Percentiles rank a stretch among this genome's conserved stretches.
Evolutionary conservation across 1,284 basidiomycete species (phyloP).

Genomic region (Ceratobasidium sp.): DNA sequence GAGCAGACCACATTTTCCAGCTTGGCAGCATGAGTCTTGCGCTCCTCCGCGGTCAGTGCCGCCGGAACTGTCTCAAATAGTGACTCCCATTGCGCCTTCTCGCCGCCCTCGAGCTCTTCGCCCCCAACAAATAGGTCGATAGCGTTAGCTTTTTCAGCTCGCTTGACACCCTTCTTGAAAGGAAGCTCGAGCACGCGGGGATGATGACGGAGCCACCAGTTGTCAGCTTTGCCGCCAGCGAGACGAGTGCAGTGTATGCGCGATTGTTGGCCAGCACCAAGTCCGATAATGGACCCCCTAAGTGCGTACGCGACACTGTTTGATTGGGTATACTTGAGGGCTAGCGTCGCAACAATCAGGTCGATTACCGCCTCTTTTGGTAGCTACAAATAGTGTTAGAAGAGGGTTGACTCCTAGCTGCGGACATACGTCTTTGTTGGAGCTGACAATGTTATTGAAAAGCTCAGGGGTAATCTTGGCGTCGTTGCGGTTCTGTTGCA

Average conservation of each 20-base stretch:
- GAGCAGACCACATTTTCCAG: conserved; percentile 90
- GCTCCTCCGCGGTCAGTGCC: conserved; percentile 77
- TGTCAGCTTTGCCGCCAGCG: conserved; percentile 97
- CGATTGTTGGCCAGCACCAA: conserved; percentile 98
- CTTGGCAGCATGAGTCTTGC: conserved; percentile 73
- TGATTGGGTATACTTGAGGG: conserved; percentile 99
- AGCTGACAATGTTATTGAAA: conserved; percentile 89
- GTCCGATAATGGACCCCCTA: conserved; percentile 92
- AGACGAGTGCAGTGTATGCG: conserved; percentile 99
- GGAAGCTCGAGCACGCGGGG: conserved; percentile 89
- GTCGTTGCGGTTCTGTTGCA: conserved; percentile 94
- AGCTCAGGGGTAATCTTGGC: conserved; percentile 84
- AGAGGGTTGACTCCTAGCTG: not conserved
- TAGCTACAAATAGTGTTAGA: conserved; percentile 60
- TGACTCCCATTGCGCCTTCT: conserved; percentile 91
- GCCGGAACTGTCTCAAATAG: conserved; percentile 82
- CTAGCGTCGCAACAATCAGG: conserved; percentile 93
- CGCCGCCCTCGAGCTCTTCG: conserved; percentile 85
- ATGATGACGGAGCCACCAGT: conserved; percentile 99
- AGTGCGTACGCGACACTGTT: conserved; percentile 98
- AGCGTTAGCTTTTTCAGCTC: conserved; percentile 97
- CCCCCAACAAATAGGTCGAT: conserved; percentile 97
- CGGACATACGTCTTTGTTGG: conserved; percentile 79
- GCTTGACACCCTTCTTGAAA: conserved; percentile 98
- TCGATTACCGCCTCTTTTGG: conserved; percentile 80